Conservation (phyloP, 2,329 filamentous ascomycete genomes). For the Cryphonectria carpinicola region DNA sequence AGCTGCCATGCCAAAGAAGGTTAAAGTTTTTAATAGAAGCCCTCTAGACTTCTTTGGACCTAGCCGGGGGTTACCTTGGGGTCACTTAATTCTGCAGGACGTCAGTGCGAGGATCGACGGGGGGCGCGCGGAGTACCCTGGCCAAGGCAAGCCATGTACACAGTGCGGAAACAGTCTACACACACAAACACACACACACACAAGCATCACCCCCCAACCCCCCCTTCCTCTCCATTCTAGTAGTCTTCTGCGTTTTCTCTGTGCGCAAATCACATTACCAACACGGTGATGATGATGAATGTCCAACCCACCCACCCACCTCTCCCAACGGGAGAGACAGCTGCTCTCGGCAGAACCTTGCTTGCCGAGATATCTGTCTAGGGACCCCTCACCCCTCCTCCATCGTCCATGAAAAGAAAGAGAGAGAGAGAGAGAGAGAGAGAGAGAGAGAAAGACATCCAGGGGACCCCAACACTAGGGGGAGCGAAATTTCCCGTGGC, state of each 20-base stretch:
- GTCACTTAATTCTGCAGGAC: slow-evolving; percentile 23
- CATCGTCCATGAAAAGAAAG: not conserved
- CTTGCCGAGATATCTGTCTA: not conserved
- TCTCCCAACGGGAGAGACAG: not conserved
- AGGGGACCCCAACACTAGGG: not conserved
- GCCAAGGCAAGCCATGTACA: slow-evolving; percentile 15
- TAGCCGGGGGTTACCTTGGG: slow-evolving; percentile 13
- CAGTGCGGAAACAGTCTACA: slow-evolving; percentile 17
- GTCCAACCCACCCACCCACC: too few relatives aligned
- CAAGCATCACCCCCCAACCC: not conserved
- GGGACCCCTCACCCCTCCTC: not conserved
- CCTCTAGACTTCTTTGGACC: slow-evolving; percentile 1
- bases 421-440: not conserved
- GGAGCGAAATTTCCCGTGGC: slow-evolving; percentile 9
- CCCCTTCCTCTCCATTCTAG: not conserved
- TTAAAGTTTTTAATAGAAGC: slow-evolving; percentile 29
- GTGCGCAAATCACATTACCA: not conserved
- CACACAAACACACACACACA: too few relatives aligned
- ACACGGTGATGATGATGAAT: not conserved
- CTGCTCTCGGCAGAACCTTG: not conserved
- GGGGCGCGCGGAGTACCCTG: not conserved
- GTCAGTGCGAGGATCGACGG: slow-evolving; percentile 26
- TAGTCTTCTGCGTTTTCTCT: not conserved
- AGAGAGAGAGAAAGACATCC: not conserved
- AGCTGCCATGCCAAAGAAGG: slow-evolving; percentile 29